These are phyloP conservation scores for Bimuria novae-zelandiae DNA, from an alignment of 2,329 filamentous ascomycete species.

Conservation along the genomic window DNA sequence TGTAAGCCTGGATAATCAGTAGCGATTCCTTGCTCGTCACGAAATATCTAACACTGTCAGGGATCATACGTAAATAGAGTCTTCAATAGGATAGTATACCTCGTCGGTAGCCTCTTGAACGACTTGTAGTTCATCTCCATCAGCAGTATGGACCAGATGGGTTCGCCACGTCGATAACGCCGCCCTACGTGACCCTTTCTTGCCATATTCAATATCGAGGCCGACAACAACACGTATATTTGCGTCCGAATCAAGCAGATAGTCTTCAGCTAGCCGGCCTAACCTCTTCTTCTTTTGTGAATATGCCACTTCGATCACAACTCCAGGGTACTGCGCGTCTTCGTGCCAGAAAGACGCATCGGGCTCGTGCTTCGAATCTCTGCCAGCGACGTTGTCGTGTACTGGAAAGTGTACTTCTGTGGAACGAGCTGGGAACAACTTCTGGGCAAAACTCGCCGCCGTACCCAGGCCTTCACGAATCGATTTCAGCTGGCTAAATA, in stretches of 20 bases:
- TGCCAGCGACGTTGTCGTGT: too few relatives aligned
- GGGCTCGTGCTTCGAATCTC: too few relatives aligned
- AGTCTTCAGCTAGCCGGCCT: constrained; percentile 19
- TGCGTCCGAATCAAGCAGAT: constrained; percentile 22
- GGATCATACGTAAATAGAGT: not conserved
- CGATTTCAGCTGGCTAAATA: too few relatives aligned
- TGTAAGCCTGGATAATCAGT: constrained; percentile 8
- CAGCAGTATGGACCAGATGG: not conserved
- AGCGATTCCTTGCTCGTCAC: constrained; percentile 16
- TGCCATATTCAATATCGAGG: constrained; percentile 21
- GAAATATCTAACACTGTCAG: constrained; percentile 19
- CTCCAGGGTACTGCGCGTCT: constrained; percentile 13
- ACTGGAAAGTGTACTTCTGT: too few relatives aligned
- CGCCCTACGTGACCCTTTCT: constrained; percentile 17
- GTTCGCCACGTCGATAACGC: constrained; percentile 15
- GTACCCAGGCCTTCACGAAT: too few relatives aligned
- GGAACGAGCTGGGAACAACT: too few relatives aligned
- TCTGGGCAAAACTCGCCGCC: too few relatives aligned
- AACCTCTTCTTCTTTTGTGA: constrained; percentile 18
- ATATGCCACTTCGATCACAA: constrained; percentile 16
- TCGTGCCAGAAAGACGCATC: constrained; percentile 20
- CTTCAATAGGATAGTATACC: constrained; percentile 4
- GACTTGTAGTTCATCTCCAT: constrained; percentile 11
- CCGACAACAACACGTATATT: constrained; percentile 20
- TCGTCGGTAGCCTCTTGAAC: constrained; percentile 13